Conservation (phyloP, 257 asterid genomes). For the Nicotiana tabacum region DNA sequence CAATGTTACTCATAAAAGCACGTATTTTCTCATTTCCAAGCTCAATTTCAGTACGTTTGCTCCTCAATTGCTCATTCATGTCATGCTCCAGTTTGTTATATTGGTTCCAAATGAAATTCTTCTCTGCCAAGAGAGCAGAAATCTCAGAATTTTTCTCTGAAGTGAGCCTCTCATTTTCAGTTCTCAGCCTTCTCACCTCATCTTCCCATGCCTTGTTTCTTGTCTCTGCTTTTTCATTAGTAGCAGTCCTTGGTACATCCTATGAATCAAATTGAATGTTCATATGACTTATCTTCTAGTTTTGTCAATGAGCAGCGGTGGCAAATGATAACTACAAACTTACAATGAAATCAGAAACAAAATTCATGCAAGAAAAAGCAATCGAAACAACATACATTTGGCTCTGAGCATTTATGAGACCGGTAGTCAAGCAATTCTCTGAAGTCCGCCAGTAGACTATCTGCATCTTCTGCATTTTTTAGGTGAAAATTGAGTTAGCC, state of each 20-base stretch:
- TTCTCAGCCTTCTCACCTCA: constrained; percentile 48
- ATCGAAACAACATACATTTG: constrained; percentile 32
- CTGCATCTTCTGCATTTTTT: constrained; percentile 44
- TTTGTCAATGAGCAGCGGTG: not conserved
- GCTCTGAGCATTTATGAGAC: constrained; percentile 33
- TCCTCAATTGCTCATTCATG: constrained; percentile 32
- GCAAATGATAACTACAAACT: not conserved
- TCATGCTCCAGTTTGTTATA: constrained; percentile 51
- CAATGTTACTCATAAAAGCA: constrained; percentile 33
- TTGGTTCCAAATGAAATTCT: constrained; percentile 77
- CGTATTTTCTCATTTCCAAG: constrained; percentile 48
- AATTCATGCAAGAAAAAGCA: not conserved
- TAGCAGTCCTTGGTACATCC: constrained; percentile 35
- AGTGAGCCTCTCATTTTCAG: constrained; percentile 43
- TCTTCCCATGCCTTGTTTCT: constrained; percentile 31
- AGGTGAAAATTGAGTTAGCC: not conserved
- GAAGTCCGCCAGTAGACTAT: constrained; percentile 53
- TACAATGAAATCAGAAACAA: not conserved
- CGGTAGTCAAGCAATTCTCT: constrained; percentile 43
- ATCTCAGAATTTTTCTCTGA: constrained; percentile 47
- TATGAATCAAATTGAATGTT: constrained; percentile 21
- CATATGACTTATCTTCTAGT: not conserved
- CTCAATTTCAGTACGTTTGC: constrained; percentile 44
- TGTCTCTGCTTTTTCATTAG: constrained; percentile 24
- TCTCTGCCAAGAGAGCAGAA: constrained; percentile 58